phyloP scores from a whole-genome alignment of 2,329 filamentous ascomycete genomes.

The Aplosporella prunicola region DNA sequence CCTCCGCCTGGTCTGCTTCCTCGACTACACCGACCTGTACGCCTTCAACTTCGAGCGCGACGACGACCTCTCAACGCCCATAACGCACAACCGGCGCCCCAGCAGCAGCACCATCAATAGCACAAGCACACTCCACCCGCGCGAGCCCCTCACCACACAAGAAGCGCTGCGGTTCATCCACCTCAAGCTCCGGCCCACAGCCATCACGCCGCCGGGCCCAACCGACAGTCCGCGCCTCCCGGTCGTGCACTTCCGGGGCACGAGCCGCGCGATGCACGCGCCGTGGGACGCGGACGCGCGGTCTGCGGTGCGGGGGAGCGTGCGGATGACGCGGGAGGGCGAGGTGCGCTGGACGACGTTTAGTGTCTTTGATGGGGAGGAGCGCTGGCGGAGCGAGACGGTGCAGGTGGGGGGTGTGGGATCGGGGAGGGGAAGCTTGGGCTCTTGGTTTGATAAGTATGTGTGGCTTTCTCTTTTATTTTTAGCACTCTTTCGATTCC shows the following conservation, averaged over 20 bases:
- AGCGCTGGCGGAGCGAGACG: conserved; percentile 68
- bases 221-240: conserved; percentile 48
- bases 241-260: conserved; percentile 59
- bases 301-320: conserved; percentile 55
- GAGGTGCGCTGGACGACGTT: conserved; percentile 67
- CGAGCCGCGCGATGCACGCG: conserved; percentile 51
- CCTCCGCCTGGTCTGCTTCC: conserved; percentile 44
- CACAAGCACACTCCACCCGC: no score
- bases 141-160: conserved; percentile 48
- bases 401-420: conserved; percentile 61
- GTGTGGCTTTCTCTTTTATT: no score
- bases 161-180: conserved; percentile 63
- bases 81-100: conserved; percentile 21
- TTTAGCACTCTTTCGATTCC: no score
- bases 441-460: conserved; percentile 70
- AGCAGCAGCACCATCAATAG: no score
- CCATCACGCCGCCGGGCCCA: conserved; percentile 49
- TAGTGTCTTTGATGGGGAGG: conserved; percentile 52
- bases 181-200: conserved; percentile 54
- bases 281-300: conserved; percentile 60
- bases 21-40: conserved; percentile 64
- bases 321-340: conserved; percentile 57
- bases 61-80: conserved; percentile 26
- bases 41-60: conserved; percentile 56
- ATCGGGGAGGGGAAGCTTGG: conserved; percentile 58